phyloP scores from a whole-genome alignment of 2,329 filamentous ascomycete species.

The Colletotrichum trifolii region DNA sequence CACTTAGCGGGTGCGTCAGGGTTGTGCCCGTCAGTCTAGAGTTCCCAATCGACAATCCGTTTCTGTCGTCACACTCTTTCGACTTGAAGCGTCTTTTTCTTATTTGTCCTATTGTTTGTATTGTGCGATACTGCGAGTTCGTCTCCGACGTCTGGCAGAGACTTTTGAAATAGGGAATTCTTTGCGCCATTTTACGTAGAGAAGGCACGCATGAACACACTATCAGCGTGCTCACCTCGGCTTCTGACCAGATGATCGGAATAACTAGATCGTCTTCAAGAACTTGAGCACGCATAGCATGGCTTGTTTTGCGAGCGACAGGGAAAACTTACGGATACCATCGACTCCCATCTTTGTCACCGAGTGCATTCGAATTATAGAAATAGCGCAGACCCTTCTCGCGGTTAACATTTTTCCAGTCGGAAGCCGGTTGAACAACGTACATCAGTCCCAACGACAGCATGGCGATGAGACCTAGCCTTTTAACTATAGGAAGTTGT shows the following conservation, averaged over 20 bases:
- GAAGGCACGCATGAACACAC: constrained; percentile 46
- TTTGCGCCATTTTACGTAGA: constrained; percentile 42
- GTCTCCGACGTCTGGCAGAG: constrained; percentile 40
- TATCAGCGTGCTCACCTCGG: constrained; percentile 44
- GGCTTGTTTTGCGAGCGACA: too few relatives aligned
- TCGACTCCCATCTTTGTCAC: constrained; percentile 40
- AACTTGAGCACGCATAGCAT: neutral
- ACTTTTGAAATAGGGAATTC: constrained; percentile 42
- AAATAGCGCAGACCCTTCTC: constrained; percentile 39
- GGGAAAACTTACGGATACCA: constrained; percentile 37
- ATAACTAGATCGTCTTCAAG: constrained; percentile 40
- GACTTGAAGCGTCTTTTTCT: neutral
- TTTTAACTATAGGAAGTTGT: constrained; percentile 44
- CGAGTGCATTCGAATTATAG: constrained; percentile 41
- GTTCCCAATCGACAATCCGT: neutral
- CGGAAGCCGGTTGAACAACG: neutral
- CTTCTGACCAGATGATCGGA: constrained; percentile 45
- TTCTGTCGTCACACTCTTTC: neutral
- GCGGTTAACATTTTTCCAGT: neutral
- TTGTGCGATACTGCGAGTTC: neutral
- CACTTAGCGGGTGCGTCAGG: constrained; percentile 2
- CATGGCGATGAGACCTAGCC: constrained; percentile 41
- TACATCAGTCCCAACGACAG: constrained; percentile 41
- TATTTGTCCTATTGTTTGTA: constrained; percentile 15
- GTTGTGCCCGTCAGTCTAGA: constrained; percentile 8